Evolutionary conservation across 192 early-diverging fungal genomes (phyloP).

Genomic region (Backusella sp.): DNA sequence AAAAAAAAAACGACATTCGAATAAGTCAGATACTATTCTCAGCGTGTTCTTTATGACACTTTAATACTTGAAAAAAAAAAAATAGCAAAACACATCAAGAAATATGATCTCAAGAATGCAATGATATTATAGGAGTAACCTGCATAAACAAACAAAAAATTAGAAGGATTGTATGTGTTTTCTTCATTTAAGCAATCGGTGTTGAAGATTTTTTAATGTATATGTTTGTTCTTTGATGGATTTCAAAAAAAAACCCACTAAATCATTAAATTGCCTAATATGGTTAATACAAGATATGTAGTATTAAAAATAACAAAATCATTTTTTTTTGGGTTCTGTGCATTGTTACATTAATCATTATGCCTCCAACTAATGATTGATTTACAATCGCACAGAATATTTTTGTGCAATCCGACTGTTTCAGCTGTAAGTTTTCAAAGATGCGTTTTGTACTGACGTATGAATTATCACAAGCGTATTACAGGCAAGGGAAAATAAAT

Average conservation of each 20-base stretch:
- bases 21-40: background rate
- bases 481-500: background rate
- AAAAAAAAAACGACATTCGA: background rate
- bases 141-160: background rate
- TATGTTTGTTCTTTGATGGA: background rate
- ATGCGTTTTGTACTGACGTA: background rate
- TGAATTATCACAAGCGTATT: background rate
- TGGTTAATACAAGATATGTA: background rate
- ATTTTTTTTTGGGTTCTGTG: slow-evolving; percentile 2
- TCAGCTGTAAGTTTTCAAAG: background rate
- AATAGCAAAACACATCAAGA: background rate
- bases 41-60: background rate
- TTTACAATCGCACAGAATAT: background rate
- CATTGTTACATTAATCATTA: slow-evolving; percentile 3
- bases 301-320: background rate
- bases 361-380: background rate
- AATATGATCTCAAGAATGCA: background rate
- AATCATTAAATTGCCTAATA: background rate
- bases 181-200: background rate
- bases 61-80: too few species aligned
- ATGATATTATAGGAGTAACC: background rate
- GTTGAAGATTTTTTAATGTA: background rate
- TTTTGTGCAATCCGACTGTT: background rate
- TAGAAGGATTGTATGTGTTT: background rate
- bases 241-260: background rate